Evolutionary conservation across 805 yeast genomes (phyloP), one percentile per base, ranked within the genome.

Genomic region (Ogataea pini): DNA sequence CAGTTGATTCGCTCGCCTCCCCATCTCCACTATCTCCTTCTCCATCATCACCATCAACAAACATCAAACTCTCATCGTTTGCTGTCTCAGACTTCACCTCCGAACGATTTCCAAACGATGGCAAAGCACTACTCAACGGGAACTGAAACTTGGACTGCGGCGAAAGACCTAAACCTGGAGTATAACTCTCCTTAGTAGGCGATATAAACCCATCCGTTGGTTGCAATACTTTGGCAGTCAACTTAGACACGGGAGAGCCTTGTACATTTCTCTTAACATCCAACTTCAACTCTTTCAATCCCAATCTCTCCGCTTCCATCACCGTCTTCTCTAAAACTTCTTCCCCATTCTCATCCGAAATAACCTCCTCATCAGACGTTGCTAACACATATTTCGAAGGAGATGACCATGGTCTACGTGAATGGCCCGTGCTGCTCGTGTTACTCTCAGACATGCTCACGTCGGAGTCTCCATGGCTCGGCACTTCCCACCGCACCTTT

Each of bases 401-500:
- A n/a, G 34, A 31, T 17, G 34, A 31, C 34, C 34, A 31, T 14
- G 34, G 34, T 14, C 34, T n/a, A 12, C 34, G 34, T 12, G 17
- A n/a, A 12, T 10, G 31, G 16, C 18, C 18, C 6, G 34, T n/a
- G 34, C 16, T 18, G 6, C 37, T 18, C 7, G 25, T 7, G 12
- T 9, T 28, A 27, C 44, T 47, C 10, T 56, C 59, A 22, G 44
- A 47, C 60, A 52, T 54, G 34, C 50, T 53, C 7, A 56, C 47
- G 40, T 59, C 62, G 2, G 57, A 51, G n/a, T 54, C 54, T 9
- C 45, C 54, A 2, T 48, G 48, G 24, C 48, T 41, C 2, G 73
- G 74, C 10, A 70, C 69, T 49, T 72, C 72, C 77, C 79, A 76
- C 51, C 79, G 68, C 1, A 77, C 81, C 49, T 70, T 75, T 45